Percentiles rank a stretch among this genome's conserved stretches.
These are phyloP conservation scores for Ophiostoma triangulosporum DNA, from an alignment of 2,329 filamentous ascomycete species.

Conservation along the genomic window DNA sequence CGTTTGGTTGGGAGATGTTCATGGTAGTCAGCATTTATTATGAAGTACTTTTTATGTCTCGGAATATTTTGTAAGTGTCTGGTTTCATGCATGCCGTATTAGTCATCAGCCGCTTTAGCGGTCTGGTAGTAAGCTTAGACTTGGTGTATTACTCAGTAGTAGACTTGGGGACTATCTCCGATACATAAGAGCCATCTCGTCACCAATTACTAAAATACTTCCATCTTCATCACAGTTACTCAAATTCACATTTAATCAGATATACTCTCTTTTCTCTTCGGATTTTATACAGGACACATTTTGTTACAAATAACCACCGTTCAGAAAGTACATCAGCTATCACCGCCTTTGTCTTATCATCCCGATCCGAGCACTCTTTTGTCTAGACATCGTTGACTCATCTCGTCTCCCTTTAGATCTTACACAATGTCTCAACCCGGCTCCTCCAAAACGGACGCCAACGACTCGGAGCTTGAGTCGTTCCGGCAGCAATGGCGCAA, in stretches of 20 bases:
- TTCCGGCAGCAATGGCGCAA: constrained; percentile 80
- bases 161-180: too few relatives aligned
- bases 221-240: too few relatives aligned
- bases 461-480: constrained; percentile 63
- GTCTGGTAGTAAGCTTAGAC: background rate
- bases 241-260: too few relatives aligned
- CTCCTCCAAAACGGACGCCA: constrained; percentile 8
- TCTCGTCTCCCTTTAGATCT: background rate
- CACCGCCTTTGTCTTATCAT: too few relatives aligned
- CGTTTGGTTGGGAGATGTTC: background rate
- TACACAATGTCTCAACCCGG: constrained; percentile 7
- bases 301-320: too few relatives aligned
- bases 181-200: too few relatives aligned
- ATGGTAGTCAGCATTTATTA: background rate
- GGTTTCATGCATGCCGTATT: too few relatives aligned
- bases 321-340: too few relatives aligned
- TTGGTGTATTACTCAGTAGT: background rate
- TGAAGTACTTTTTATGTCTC: background rate
- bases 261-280: too few relatives aligned
- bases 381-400: background rate
- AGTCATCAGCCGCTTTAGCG: background rate
- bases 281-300: too few relatives aligned
- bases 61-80: background rate
- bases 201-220: too few relatives aligned
- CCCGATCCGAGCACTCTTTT: background rate